Evolutionary conservation across 2,329 filamentous ascomycete species (phyloP).

Genomic region (Phoma sp.): DNA sequence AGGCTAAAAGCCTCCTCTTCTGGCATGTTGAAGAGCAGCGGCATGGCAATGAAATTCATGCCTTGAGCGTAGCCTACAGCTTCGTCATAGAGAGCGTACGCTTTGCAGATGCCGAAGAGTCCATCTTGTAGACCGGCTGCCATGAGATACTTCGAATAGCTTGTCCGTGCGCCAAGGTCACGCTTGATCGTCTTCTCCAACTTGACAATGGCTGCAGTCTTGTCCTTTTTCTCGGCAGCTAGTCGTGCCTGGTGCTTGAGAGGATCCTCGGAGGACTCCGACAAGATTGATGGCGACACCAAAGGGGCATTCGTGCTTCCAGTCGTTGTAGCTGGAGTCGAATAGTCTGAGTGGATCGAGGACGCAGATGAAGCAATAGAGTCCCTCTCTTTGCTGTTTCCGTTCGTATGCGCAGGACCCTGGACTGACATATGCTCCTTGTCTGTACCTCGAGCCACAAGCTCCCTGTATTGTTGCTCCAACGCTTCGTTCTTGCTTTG

Average conservation of each 20-base stretch:
- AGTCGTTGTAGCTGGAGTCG: slow-evolving; percentile 65
- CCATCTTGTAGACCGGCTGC: slow-evolving; percentile 91
- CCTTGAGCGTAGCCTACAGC: slow-evolving; percentile 96
- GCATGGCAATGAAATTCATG: slow-evolving; percentile 99
- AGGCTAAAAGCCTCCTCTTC: slow-evolving; percentile 97
- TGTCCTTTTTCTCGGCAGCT: slow-evolving; percentile 75
- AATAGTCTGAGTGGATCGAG: slow-evolving; percentile 81
- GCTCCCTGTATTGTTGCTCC: slow-evolving; percentile 83
- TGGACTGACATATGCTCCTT: slow-evolving; percentile 63
- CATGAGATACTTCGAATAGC: slow-evolving; percentile 94
- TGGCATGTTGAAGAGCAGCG: slow-evolving; percentile 95
- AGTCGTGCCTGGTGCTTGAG: slow-evolving; percentile 70
- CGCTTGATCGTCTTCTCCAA: slow-evolving; percentile 91
- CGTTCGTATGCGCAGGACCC: slow-evolving; percentile 50
- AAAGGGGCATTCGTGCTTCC: slow-evolving; percentile 46
- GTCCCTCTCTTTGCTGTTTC: slow-evolving; percentile 68
- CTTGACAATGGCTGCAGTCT: slow-evolving; percentile 75
- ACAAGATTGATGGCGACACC: slow-evolving; percentile 64
- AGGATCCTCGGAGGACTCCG: slow-evolving; percentile 64
- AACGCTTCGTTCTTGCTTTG: slow-evolving; percentile 94
- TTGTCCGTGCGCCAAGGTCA: slow-evolving; percentile 90
- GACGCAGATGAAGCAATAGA: slow-evolving; percentile 79
- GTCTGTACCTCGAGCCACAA: slow-evolving; percentile 80
- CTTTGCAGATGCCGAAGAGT: slow-evolving; percentile 94
- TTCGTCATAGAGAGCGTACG: slow-evolving; percentile 94